These are phyloP conservation scores for Fusarium fracticaudum DNA, from an alignment of 2,329 filamentous ascomycete species.

Conservation along the genomic window DNA sequence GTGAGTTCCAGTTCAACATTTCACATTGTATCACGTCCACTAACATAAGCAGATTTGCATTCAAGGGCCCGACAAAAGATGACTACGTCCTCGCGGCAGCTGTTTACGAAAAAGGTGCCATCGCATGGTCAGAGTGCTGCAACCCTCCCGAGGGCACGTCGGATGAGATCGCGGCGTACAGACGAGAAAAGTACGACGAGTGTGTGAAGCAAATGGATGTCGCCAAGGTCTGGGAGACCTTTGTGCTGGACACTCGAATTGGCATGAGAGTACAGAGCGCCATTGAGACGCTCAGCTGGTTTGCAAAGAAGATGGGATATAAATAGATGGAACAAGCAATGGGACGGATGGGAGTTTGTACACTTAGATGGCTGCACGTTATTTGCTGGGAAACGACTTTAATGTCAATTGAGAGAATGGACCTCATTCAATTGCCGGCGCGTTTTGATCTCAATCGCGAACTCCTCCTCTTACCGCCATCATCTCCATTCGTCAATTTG, in stretches of 20 bases:
- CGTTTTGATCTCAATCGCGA: constrained; percentile 40
- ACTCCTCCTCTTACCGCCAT: constrained; percentile 42
- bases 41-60: constrained; percentile 53
- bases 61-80: constrained; percentile 71
- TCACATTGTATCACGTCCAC: not conserved
- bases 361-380: constrained; percentile 23
- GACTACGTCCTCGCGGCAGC: constrained; percentile 79
- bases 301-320: constrained; percentile 55
- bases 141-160: constrained; percentile 47
- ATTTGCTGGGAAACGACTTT: not conserved
- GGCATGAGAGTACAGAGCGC: constrained; percentile 78
- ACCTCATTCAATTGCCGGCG: constrained; percentile 1
- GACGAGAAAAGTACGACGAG: constrained; percentile 63
- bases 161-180: constrained; percentile 50
- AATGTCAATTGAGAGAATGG: not conserved
- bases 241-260: constrained; percentile 77
- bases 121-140: constrained; percentile 77
- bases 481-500: constrained; percentile 41
- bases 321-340: constrained; percentile 17
- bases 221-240: constrained; percentile 75
- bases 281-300: constrained; percentile 71
- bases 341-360: not conserved
- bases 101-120: constrained; percentile 86
- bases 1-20: constrained; percentile 55
- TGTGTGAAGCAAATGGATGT: constrained; percentile 73